Conservation (phyloP, 345 rosid genomes). For the Leavenworthia alabamica region DNA sequence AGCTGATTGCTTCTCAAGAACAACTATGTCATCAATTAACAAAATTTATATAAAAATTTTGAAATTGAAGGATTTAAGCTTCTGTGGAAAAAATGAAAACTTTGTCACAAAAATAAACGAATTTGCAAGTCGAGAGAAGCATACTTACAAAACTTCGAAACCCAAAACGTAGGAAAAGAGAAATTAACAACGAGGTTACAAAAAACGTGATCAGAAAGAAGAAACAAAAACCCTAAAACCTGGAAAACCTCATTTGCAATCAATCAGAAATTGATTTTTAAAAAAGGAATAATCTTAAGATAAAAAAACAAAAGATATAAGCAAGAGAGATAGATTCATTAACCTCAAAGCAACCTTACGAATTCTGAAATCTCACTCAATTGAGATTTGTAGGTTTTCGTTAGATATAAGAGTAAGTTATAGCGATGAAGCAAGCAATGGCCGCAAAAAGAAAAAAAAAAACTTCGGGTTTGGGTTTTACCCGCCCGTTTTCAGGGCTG, state of each 20-base stretch:
- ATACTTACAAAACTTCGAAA: constrained; percentile 4
- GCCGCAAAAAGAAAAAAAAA: background rate
- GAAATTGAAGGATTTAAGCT: background rate
- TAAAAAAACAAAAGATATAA: background rate
- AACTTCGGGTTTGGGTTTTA: constrained; percentile 9
- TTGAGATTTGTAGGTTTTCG: constrained; percentile 24
- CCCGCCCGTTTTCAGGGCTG: constrained; percentile 9
- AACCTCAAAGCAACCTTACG: constrained; percentile 29
- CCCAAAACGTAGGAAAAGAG: constrained; percentile 3
- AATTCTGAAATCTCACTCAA: constrained; percentile 11
- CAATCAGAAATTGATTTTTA: constrained; percentile 22
- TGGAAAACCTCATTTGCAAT: constrained; percentile 19
- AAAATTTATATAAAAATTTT: too few species aligned
- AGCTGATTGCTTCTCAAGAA: constrained; percentile 8
- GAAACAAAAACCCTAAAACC: constrained; percentile 24
- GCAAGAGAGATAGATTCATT: constrained; percentile 9
- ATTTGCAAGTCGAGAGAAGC: background rate
- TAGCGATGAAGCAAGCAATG: constrained; percentile 26
- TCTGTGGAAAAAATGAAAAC: background rate
- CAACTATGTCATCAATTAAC: background rate
- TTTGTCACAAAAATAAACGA: background rate
- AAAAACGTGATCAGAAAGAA: constrained; percentile 23
- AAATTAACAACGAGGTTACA: background rate
- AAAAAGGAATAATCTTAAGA: background rate
- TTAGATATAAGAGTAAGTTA: constrained; percentile 12